phyloP scores from a whole-genome alignment of 2,329 filamentous ascomycete species.

The Colletotrichum tropicicola region DNA sequence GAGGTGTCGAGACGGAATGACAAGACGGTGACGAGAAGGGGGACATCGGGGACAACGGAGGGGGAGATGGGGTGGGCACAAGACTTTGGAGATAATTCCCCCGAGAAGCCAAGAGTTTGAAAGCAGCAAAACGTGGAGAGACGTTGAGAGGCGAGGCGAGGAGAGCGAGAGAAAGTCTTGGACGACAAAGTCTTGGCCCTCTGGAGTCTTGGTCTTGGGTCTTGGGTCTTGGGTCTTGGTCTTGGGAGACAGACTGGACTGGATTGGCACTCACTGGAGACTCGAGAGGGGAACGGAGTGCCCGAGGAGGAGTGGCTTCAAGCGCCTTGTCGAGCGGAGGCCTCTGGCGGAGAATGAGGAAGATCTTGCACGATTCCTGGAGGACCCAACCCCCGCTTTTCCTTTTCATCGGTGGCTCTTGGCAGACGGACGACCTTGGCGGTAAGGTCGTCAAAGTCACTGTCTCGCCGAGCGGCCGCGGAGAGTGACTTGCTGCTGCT shows the following conservation, averaged over 20 bases:
- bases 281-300: conserved; percentile 9
- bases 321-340: conserved; percentile 23
- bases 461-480: not conserved
- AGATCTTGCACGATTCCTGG: conserved; percentile 21
- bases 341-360: conserved; percentile 28
- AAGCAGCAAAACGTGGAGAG: conserved; percentile 3
- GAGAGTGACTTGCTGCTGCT: not conserved
- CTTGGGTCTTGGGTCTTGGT: too few relatives aligned
- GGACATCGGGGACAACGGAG: not conserved
- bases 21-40: conserved; percentile 14
- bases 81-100: not conserved
- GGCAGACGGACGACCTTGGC: conserved; percentile 3
- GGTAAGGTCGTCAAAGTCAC: not conserved
- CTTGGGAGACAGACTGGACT: too few relatives aligned
- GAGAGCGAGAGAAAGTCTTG: too few relatives aligned
- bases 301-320: conserved; percentile 16
- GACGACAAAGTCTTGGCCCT: not conserved
- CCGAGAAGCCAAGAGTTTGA: not conserved
- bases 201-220: not conserved
- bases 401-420: conserved; percentile 15
- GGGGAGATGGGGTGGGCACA: not conserved
- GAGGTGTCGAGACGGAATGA: conserved; percentile 11
- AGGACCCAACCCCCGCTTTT: conserved; percentile 10
- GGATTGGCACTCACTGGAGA: too few relatives aligned
- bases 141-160: not conserved